phyloP scores from a whole-genome alignment of 495 filamentous ascomycete species.

The Aspergillus campestris region DNA sequence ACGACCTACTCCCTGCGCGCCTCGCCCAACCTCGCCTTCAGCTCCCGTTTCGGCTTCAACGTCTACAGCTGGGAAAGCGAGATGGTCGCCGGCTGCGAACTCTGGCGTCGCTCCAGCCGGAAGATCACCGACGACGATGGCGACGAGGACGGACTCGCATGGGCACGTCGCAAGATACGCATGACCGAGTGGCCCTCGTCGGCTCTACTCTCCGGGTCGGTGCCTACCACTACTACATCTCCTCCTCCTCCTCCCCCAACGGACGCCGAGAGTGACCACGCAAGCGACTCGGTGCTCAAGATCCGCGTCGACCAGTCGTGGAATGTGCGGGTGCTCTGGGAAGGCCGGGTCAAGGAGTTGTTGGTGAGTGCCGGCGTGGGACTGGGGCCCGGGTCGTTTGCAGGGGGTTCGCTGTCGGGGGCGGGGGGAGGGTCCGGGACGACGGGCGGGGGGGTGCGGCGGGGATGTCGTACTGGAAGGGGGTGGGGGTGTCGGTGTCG shows the following conservation, averaged over 20 bases:
- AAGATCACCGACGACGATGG: constrained; percentile 12
- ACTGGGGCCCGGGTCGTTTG: constrained; percentile 48
- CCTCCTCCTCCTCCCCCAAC: constrained; percentile 16
- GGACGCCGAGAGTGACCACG: constrained; percentile 41
- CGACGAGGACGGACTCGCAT: constrained; percentile 34
- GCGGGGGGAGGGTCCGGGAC: constrained; percentile 18
- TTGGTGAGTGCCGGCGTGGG: constrained; percentile 82
- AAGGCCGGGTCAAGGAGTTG: constrained; percentile 85
- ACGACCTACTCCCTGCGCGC: constrained; percentile 86
- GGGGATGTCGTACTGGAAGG: constrained; percentile 49
- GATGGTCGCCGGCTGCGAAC: constrained; percentile 77
- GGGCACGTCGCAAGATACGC: constrained; percentile 37
- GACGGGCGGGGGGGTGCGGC: constrained; percentile 55
- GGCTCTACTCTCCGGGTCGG: constrained; percentile 13
- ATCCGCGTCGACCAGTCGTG: constrained; percentile 78
- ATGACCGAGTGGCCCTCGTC: constrained; percentile 16
- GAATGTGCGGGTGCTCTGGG: constrained; percentile 81
- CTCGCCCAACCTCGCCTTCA: constrained; percentile 69
- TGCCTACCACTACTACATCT: constrained; percentile 14
- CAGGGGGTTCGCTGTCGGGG: constrained; percentile 22
- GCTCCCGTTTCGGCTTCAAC: constrained; percentile 90
- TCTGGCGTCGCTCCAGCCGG: constrained; percentile 61
- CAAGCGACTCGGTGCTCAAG: constrained; percentile 81
- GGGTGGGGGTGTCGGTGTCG: constrained; percentile 78
- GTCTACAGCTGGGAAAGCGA: constrained; percentile 97